These are phyloP conservation scores for Carex myosuroides DNA, from an alignment of 176 grass and related monocot genomes.

Conservation along the genomic window DNA sequence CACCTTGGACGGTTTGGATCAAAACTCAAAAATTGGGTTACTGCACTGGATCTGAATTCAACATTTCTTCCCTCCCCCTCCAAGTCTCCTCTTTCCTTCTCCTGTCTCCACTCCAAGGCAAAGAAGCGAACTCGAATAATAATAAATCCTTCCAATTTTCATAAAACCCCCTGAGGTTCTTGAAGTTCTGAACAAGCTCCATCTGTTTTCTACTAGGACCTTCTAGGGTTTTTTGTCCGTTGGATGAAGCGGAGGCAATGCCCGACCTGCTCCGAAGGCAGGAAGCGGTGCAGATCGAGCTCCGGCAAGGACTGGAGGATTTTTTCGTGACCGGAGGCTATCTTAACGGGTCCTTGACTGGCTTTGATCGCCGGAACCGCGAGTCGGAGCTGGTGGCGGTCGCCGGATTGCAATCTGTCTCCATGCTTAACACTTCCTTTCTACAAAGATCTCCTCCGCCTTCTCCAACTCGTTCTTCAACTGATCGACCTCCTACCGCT, in stretches of 20 bases:
- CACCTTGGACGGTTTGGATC: too few relatives aligned
- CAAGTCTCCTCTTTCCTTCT: slow-evolving; percentile 11
- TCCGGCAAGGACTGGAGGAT: slow-evolving; percentile 27
- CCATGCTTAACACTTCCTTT: slow-evolving; percentile 39
- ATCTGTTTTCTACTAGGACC: neutral
- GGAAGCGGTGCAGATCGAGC: slow-evolving; percentile 15
- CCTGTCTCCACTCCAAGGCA: neutral
- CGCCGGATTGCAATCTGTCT: slow-evolving; percentile 37
- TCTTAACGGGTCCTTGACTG: slow-evolving; percentile 23
- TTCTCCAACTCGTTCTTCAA: slow-evolving; percentile 19
- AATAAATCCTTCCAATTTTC: neutral
- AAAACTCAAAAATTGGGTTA: too few relatives aligned
- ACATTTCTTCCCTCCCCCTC: slow-evolving; percentile 12
- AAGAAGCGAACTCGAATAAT: neutral
- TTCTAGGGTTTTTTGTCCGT: neutral
- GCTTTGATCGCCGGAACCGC: slow-evolving; percentile 31
- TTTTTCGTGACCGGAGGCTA: neutral
- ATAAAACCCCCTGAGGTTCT: neutral
- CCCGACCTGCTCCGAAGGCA: slow-evolving; percentile 2
- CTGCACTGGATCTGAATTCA: too few relatives aligned
- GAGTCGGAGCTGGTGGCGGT: slow-evolving; percentile 37
- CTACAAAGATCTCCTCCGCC: slow-evolving; percentile 27
- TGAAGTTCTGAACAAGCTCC: neutral
- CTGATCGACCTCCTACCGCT: slow-evolving; percentile 26
- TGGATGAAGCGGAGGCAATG: slow-evolving; percentile 13